phyloP scores from a whole-genome alignment of 805 yeast species.

The Ogataea ganodermae region DNA sequence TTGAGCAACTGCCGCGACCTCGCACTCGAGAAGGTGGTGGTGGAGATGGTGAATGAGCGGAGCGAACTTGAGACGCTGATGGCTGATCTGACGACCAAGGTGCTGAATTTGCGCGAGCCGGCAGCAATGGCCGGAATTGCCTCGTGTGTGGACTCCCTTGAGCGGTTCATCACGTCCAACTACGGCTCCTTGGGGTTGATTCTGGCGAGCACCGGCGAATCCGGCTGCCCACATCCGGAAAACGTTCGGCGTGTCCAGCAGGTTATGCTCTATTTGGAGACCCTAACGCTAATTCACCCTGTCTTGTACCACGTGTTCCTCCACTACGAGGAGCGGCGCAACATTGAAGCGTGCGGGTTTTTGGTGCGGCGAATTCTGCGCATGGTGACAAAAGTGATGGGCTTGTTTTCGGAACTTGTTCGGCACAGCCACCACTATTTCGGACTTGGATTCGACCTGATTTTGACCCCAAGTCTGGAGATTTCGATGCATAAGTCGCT shows the following conservation, averaged over 20 bases:
- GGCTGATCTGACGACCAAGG: slow-evolving; percentile 37
- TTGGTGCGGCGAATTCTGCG: slow-evolving; percentile 40
- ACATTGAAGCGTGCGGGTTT: slow-evolving; percentile 39
- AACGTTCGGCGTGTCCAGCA: slow-evolving; percentile 15
- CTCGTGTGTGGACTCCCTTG: slow-evolving; percentile 39
- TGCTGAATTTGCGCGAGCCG: slow-evolving; percentile 43
- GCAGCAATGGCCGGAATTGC: slow-evolving; percentile 42
- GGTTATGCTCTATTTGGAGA: slow-evolving; percentile 26
- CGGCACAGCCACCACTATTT: slow-evolving; percentile 31
- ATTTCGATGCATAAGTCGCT: slow-evolving; percentile 41
- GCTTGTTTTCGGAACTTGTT: slow-evolving; percentile 40
- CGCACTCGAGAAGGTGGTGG: slow-evolving; percentile 44
- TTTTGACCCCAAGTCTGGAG: slow-evolving; percentile 41
- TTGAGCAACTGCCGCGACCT: slow-evolving; percentile 41
- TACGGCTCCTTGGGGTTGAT: slow-evolving; percentile 37
- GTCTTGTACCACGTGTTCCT: slow-evolving; percentile 45
- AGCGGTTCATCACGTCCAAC: slow-evolving; percentile 32
- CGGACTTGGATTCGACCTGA: slow-evolving; percentile 41
- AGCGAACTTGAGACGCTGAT: slow-evolving; percentile 34
- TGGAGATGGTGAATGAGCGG: slow-evolving; percentile 35
- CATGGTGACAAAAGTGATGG: slow-evolving; percentile 36
- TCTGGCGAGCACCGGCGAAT: slow-evolving; percentile 23
- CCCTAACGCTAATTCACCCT: slow-evolving; percentile 39
- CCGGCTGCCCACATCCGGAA: slow-evolving; percentile 28
- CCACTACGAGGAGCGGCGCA: slow-evolving; percentile 38